Percentiles rank a stretch among this genome's conserved stretches.
phyloP scores from a whole-genome alignment of 352 stramenopile genomes.

The Phytopythium boreale region DNA sequence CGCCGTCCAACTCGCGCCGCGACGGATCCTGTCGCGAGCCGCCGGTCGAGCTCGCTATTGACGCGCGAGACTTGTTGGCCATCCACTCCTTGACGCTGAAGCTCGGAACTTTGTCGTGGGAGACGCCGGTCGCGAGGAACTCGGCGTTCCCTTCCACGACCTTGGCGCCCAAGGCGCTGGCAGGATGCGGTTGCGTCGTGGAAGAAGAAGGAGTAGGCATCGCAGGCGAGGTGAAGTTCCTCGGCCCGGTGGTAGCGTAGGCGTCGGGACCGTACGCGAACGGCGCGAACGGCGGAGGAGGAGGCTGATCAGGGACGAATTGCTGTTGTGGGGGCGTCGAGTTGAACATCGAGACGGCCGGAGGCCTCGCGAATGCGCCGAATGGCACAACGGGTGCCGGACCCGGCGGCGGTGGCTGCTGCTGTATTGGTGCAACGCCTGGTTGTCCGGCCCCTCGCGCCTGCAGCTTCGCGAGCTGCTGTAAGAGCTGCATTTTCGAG shows the following conservation, averaged over 20 bases:
- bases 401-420: neutral
- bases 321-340: neutral
- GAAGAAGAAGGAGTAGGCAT: neutral
- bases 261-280: neutral
- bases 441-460: neutral
- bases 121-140: slow-evolving; percentile 52
- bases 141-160: slow-evolving; percentile 47
- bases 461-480: slow-evolving; percentile 77
- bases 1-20: neutral
- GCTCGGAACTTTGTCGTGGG: slow-evolving; percentile 56
- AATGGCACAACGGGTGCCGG: neutral
- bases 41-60: slow-evolving; percentile 17
- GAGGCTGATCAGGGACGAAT: neutral
- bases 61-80: slow-evolving; percentile 46
- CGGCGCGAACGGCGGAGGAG: neutral
- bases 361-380: neutral
- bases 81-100: slow-evolving; percentile 81
- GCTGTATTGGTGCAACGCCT: neutral
- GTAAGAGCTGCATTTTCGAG: slow-evolving; percentile 84
- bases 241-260: neutral
- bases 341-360: neutral
- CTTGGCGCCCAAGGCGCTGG: neutral
- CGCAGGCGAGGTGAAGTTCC: neutral
- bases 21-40: neutral
- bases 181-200: neutral